These are phyloP conservation scores for Myxozyma sirexii DNA, from an alignment of 805 yeast genomes.

Conservation along the genomic window DNA sequence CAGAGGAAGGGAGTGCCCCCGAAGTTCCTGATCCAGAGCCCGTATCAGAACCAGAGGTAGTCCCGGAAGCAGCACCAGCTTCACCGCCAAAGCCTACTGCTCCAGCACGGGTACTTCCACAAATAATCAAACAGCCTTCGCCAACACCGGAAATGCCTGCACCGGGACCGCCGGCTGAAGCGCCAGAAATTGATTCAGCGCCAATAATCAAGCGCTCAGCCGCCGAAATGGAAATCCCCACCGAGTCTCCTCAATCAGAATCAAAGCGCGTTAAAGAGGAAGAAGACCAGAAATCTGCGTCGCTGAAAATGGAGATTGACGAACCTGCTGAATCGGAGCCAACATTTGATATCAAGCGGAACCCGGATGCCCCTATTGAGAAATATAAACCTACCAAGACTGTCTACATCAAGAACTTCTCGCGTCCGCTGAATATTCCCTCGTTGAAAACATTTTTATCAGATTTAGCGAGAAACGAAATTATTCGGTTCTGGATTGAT, in stretches of 20 bases:
- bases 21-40: background rate
- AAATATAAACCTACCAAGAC: slow-evolving; percentile 13
- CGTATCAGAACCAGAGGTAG: slow-evolving; percentile 1
- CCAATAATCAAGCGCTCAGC: background rate
- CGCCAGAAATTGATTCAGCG: background rate
- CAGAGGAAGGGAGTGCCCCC: background rate
- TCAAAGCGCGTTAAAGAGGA: slow-evolving; percentile 1
- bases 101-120: no score
- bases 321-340: background rate
- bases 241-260: background rate
- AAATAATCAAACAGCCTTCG: no score
- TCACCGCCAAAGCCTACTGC: background rate
- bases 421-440: slow-evolving; percentile 29
- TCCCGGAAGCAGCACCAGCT: background rate
- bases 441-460: slow-evolving; percentile 14
- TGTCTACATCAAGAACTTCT: slow-evolving; percentile 25
- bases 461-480: slow-evolving; percentile 5
- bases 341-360: background rate
- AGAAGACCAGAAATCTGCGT: background rate
- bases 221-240: background rate
- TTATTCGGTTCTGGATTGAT: slow-evolving; percentile 27
- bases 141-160: no score
- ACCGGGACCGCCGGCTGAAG: no score
- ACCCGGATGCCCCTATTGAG: slow-evolving; percentile 6
- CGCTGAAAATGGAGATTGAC: background rate